Base-by-base conservation (phyloP, 345 rosid species). In the Syzygium aqueum region DNA sequence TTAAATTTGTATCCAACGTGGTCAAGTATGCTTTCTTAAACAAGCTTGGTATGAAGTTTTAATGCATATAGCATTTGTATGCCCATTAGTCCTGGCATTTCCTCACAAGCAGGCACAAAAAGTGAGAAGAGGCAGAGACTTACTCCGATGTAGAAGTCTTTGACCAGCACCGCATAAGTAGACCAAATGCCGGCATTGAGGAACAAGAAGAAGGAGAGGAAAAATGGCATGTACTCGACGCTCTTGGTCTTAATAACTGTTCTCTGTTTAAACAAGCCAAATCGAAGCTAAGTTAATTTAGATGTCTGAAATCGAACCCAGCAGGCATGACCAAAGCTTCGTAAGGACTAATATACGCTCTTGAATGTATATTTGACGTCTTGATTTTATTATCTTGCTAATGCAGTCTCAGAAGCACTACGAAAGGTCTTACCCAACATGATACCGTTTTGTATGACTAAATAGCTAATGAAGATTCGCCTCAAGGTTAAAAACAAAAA, bases 221-320 rank as follows among this genome's bases (percentile, higher is more conserved):
- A 59, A 65, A 92, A 91, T 6, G 94, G 94, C 94, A 92, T 92
- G 87, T 91, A 92, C 89, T 88, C 86, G 15, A 92, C 92, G 15
- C 94, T 90, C 80, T 86, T 86, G 16, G 90, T 92, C 89, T 52
- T 84, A 56, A 92, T 84, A 51, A 92, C 92, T 25, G 84, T 86
- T 84, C 88, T 88, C 93, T 92, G 92, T 85, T 84, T 21, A 63
- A 27, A 33, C 85, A 73, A 21, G 6, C 25, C 17, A 40, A 67
- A 85, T 46, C 21, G 46, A 21, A 86, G 54, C 49, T 5, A 21
- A 33, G 80, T 67, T 8, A 33, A 10, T 17, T 17, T 10, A 19
- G 49, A 14, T 37, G 82, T 73, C 8, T 73, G 49, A 73, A 19
- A 73, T 40, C 8, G 49, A 21, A 73, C 4, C 37, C 82, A 73